phyloP scores from a whole-genome alignment of 139 green algal genomes.

The Chlorella sp. region DNA sequence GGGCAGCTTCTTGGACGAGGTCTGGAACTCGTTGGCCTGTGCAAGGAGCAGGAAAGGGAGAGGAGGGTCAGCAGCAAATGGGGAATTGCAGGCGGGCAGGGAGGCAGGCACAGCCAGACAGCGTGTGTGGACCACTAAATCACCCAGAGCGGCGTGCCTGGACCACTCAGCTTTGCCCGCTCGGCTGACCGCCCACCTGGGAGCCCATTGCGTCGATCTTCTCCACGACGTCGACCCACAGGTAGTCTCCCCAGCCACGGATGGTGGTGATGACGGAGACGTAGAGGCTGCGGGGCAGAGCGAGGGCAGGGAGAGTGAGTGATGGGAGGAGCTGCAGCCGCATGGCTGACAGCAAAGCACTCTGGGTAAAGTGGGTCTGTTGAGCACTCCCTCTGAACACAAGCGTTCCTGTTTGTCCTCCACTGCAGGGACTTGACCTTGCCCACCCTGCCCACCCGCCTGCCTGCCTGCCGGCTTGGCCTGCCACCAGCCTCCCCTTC shows the following conservation, averaged over 20 bases:
- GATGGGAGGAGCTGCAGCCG: background rate
- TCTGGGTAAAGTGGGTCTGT: background rate
- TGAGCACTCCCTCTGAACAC: too few species aligned
- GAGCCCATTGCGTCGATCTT: constrained; percentile 90
- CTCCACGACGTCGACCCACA: constrained; percentile 92
- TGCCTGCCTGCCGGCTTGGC: too few species aligned
- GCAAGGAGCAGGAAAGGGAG: background rate
- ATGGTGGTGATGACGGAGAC: constrained; percentile 92
- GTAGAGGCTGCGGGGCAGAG: constrained; percentile 78
- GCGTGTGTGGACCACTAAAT: too few species aligned
- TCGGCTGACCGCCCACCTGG: constrained; percentile 48
- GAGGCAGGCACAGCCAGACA: background rate
- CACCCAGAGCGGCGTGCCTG: background rate
- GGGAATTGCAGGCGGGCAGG: background rate
- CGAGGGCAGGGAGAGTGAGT: background rate
- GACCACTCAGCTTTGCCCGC: background rate
- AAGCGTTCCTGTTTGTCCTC: background rate
- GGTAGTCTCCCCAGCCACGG: constrained; percentile 84
- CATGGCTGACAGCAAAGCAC: background rate
- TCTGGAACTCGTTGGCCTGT: constrained; percentile 60
- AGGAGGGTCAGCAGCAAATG: background rate
- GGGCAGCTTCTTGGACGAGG: constrained; percentile 85
- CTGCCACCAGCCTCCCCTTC: background rate
- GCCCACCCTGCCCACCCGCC: background rate
- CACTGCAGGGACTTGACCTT: background rate